Base-by-base conservation (phyloP, 2,329 filamentous ascomycete genomes). In the Diaporthe caulivora region DNA sequence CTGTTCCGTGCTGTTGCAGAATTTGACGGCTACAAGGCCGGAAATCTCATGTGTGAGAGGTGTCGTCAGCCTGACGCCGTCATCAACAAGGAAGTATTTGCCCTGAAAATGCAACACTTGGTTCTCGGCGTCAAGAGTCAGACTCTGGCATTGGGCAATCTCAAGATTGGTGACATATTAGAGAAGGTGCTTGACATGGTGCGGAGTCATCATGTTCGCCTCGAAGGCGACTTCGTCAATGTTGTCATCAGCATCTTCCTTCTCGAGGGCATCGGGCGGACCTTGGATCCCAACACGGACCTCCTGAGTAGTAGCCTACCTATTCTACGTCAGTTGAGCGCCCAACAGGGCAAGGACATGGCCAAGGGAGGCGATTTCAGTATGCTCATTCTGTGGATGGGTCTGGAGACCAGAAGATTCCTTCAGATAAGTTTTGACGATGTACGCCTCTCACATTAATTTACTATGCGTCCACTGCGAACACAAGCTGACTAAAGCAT, bases 181-280 rank as follows among this genome's bases (percentile, higher is more conserved):
- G 95, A 97, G 79, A 90, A 97, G 78, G 97, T 98, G 0, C 86
- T 99, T 57, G 89, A 89, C 74, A 98, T 99, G 95, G 97, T 99
- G 40, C 91, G 97, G 71, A 86, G 87, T 13, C 97, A 99, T 81
- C 97, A 99, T 80, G 97, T 99, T 5, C 90, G 97, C 11, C 89
- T 99, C 67, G 97, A 99, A 83, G 97, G 97, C 11, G 97, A 99
- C 81, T 99, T 98, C 80, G 95, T 99, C 80, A 99, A 99, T 80
- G 97, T 99, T 6, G 96, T 99, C 40, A 93, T 99, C 73, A 97
- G 95, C 74, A 98, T 98, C 70, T 85, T 99, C 44, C 87, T 99
- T 2, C 87, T 99, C 1, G 97, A 99, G 81, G 97, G 97, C 9
- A 99, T 98, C 79, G 97, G 97, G 0, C 90, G 97, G 75, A 94